These are phyloP conservation scores for Russula dissimulans DNA, from an alignment of 768 basidiomycete species.

Conservation along the genomic window DNA sequence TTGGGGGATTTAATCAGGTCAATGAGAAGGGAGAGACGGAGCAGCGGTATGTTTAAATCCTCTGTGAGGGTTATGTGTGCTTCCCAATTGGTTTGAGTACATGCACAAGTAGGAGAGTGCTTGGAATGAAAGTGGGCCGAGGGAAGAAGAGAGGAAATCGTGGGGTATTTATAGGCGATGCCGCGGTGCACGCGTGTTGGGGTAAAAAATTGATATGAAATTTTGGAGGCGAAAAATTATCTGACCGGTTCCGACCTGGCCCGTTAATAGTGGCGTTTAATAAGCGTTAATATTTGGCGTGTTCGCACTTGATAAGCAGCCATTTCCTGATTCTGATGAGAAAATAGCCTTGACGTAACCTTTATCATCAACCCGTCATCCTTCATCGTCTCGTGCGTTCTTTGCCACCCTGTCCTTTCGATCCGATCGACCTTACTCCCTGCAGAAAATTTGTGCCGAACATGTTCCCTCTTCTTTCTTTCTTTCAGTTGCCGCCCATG, in stretches of 20 bases:
- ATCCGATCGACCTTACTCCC: too few relatives aligned
- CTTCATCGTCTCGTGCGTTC: neutral
- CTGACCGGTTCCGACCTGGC: too few relatives aligned
- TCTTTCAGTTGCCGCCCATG: too few relatives aligned
- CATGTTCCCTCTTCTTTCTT: too few relatives aligned
- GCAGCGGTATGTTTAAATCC: constrained; percentile 77
- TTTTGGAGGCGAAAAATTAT: neutral
- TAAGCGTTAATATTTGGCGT: too few relatives aligned
- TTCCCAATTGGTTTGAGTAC: constrained; percentile 93
- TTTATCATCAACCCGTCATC: neutral
- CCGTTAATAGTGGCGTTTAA: too few relatives aligned
- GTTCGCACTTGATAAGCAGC: too few relatives aligned
- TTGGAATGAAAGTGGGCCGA: neutral
- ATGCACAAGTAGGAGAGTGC: constrained; percentile 42
- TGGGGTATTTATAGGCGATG: constrained; percentile 4
- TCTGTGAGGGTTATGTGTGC: constrained; percentile 81
- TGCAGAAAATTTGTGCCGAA: too few relatives aligned
- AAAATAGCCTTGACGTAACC: neutral
- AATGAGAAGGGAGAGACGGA: constrained; percentile 41
- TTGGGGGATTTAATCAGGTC: constrained; percentile 25
- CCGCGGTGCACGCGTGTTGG: neutral
- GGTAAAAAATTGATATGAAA: neutral
- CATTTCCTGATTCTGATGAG: too few relatives aligned
- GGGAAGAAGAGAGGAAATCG: neutral
- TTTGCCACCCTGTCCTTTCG: neutral